A percentile compares a stretch with the other conserved stretches of the same genome.
These are phyloP conservation scores for Chlamydomonas sp. DNA, from an alignment of 139 green algal species.

Conservation along the genomic window DNA sequence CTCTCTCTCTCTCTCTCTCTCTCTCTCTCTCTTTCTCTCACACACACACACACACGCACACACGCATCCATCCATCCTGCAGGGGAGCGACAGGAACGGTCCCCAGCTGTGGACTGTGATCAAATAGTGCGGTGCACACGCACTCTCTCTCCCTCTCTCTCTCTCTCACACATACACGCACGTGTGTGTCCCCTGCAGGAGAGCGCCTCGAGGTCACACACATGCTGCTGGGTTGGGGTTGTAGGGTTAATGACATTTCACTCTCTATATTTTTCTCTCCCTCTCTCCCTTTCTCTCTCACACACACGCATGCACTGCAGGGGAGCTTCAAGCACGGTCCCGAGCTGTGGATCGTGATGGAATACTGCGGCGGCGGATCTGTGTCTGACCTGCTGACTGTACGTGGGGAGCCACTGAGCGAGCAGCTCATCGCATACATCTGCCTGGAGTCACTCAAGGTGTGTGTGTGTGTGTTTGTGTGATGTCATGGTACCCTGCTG, in stretches of 20 bases:
- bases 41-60: too few species aligned
- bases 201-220: background rate
- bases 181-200: too few species aligned
- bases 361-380: constrained; percentile 92
- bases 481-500: too few species aligned
- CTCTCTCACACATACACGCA: too few species aligned
- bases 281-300: background rate
- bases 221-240: constrained; percentile 75
- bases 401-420: constrained; percentile 38
- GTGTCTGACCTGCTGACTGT: constrained; percentile 76
- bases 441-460: constrained; percentile 79
- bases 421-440: constrained; percentile 80
- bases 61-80: too few species aligned
- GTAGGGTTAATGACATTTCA: constrained; percentile 76
- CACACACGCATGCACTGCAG: constrained; percentile 22
- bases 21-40: too few species aligned
- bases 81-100: constrained; percentile 54
- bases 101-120: constrained; percentile 90
- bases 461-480: too few species aligned
- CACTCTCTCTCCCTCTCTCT: too few species aligned
- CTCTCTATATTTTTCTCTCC: too few species aligned
- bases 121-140: too few species aligned
- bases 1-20: too few species aligned
- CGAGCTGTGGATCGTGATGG: constrained; percentile 94
- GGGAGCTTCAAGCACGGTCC: constrained; percentile 52